Base-by-base conservation (phyloP, 805 yeast genomes). In the Wickerhamiella siamensis region DNA sequence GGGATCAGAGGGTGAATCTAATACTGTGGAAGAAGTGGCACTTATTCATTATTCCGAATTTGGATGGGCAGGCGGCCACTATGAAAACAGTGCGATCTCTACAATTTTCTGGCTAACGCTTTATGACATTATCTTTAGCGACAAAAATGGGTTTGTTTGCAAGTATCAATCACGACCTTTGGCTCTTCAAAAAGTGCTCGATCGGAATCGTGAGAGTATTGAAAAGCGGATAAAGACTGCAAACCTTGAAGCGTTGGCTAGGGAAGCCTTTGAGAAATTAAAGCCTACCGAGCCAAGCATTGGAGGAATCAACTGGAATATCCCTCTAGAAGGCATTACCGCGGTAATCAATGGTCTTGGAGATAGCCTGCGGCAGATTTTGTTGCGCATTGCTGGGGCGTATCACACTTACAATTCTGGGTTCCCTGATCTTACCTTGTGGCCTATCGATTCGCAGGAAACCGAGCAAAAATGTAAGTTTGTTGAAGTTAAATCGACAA, bases 401-500 rank as follows among this genome's bases (percentile, higher is more conserved):
- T 58, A 57, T 39, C 29, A 47, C 9, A 43, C 42, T 27, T 51
- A 52, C 34, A 24, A 48, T 5, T 47, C 60, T 1, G 67, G 67
- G 10, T 51, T 58, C 44, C 65, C 66, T 0, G 67, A 62, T 42
- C 44, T 62, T 32, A 58, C 61, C 19, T 42, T 61, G 17, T 60
- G 62, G 61, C 48, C 51, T 5, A n/a, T 20, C 14, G 35, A n/a
- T 10, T 14, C 22, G 17, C 36, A 22, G 12, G 36, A 33, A 33
- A 29, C 32, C 6, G 32, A 29, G 6, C 32, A 5, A 4, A 32
- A 19, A n/a, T 48, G 56, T 19, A 50, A 50, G 44, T 49, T 58
- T 45, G 57, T 55, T 20, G 63, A 58, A 39, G 66, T 62, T 19
- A 62, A 62, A 39, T 59, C 65, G 2, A 60, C 53, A 24, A 60